Evolutionary conservation across 2,329 filamentous ascomycete genomes (phyloP), one percentile per base, ranked within the genome.

Genomic region (Aspergillus sp.): DNA sequence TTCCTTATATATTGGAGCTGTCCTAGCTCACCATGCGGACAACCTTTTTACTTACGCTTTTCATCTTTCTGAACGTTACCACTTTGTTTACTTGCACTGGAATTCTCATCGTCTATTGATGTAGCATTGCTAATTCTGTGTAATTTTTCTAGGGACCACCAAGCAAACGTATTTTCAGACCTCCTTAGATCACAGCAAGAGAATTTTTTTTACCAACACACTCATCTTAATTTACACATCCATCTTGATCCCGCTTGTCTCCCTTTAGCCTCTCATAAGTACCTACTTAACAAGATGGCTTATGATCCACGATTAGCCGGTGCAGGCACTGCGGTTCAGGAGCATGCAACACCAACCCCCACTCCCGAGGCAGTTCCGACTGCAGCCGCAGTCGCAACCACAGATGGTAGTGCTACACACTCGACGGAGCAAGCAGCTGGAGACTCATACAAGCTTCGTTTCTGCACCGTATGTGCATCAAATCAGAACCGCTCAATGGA

Each of bases 401-500:
- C 54, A 25, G 48, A 31, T 25, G 45, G 46, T 31, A 56, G 17
- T 41, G 27, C 45, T 6, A 4, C 39, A 31, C 52, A 39, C 55
- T 19, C 49, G 6, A n/a, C 41, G 21, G 46, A 55, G 40, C 37
- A 56, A 21, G 7, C 57, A 31, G 27, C 27, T 31, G 27, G 27
- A 25, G 79, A 79, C n/a, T 85, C 82, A 52, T 96, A 88, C 82
- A 96, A 95, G 77, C 84, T 99, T 61, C 96, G 90, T 72, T 97
- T 98, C 77, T 97, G 93, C 81, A 98, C 95, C 3, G 93, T 99
- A n/a, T 99, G 95, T 77, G 95, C 95, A 7, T 96, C 92, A 70
- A 99, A 99, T 70, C 92, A 99, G 76, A 99, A 99, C 72, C 87
- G 95, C 86, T 96, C 91, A n/a, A 98, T 99, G 95, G 95, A 98